phyloP scores from a whole-genome alignment of 192 early-diverging fungal species.

The Entomortierella lignicola region DNA sequence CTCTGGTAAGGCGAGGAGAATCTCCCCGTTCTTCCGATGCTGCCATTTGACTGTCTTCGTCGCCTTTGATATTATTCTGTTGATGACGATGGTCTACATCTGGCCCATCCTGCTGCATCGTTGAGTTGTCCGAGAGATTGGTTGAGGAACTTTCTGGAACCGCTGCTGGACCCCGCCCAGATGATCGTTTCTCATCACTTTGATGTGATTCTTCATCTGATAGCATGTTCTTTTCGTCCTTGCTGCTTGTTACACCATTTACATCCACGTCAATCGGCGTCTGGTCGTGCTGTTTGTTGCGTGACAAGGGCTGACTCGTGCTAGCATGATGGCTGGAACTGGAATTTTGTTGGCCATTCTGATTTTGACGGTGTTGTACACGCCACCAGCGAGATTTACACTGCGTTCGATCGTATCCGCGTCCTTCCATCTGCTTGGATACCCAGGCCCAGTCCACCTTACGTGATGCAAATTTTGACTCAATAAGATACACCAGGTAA shows the following conservation, averaged over 20 bases:
- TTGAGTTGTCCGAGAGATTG: neutral
- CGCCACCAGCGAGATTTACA: constrained; percentile 55
- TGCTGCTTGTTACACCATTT: neutral
- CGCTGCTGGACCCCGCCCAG: neutral
- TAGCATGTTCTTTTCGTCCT: neutral
- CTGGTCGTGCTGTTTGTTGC: constrained; percentile 18
- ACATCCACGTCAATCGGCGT: neutral
- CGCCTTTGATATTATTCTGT: too few species aligned
- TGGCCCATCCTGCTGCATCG: neutral
- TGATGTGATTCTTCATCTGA: constrained; percentile 6
- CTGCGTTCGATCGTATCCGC: constrained; percentile 51
- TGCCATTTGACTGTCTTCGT: neutral
- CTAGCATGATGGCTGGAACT: constrained; percentile 1
- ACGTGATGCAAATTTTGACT: constrained; percentile 50
- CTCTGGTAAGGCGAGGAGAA: constrained; percentile 17
- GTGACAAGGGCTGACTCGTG: constrained; percentile 9
- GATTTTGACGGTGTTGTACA: constrained; percentile 47
- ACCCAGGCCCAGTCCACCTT: constrained; percentile 55
- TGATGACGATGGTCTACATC: neutral
- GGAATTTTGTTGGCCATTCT: constrained; percentile 6
- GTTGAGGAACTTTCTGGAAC: neutral
- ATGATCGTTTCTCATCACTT: neutral
- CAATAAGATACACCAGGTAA: constrained; percentile 40
- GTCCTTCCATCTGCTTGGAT: constrained; percentile 50
- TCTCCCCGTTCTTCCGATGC: neutral